Base-by-base conservation (phyloP, 2,329 filamentous ascomycete genomes). In the Alternaria alternata region DNA sequence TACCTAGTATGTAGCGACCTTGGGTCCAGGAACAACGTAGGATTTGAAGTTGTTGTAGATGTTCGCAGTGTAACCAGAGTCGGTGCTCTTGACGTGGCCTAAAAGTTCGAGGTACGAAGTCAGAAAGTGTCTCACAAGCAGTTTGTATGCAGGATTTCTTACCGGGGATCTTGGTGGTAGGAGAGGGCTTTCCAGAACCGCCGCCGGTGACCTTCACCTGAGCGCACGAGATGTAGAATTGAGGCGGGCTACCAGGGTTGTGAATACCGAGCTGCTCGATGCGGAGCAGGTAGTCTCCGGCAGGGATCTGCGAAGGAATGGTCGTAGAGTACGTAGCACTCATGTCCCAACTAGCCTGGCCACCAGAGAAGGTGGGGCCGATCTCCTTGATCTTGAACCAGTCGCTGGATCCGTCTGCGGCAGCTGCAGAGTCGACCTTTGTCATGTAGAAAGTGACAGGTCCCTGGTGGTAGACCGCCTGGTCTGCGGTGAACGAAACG, bases 181-280 rank as follows among this genome's bases (percentile, higher is more conserved):
- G 36, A 39, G 36, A 39, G 3, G 36, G 36, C n/a, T 39, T 39
- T 9, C 34, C 34, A 8, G n/a, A 18, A 4, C 75, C 76, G 7
- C 75, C 68, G 5, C 80, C 80, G n/a, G 77, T 78, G 53, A 84
- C 76, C 71, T 81, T 79, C 62, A 85, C 52, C 70, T 84, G 82
- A 1, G 79, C 80, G 69, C 82, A 84, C 6, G 77, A 75, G 57
- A 76, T 73, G 64, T 77, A 79, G 64, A 74, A 75, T 28, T 75
- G 67, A 22, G 65, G 65, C 6, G 54, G 43, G 43, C 54, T 52
- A 24, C 64, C 58, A 5, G 79, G 81, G 64, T 81, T 79, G 70
- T 83, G 81, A 28, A 84, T 77, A 11, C 73, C 82, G 53, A 84
- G 81, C 61, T 84, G 82, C 71, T 85, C 82, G 53, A 81, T 79